phyloP scores from a whole-genome alignment of 2,329 filamentous ascomycete genomes.

The Fusarium longipes region DNA sequence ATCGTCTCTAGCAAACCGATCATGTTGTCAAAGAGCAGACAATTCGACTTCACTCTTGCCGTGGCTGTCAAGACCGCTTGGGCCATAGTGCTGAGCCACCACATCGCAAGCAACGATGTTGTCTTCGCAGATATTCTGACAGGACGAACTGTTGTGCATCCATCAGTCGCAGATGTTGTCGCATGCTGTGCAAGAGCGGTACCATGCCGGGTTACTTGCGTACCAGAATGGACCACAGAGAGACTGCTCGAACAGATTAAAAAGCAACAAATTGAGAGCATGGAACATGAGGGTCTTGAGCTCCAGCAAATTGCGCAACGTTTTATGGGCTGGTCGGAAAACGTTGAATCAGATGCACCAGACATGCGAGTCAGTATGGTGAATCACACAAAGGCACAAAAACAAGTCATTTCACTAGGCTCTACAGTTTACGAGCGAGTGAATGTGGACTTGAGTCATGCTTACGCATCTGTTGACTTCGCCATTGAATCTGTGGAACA shows the following conservation, averaged over 20 bases:
- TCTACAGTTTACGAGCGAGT: not conserved
- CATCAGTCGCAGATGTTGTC: slow-evolving; percentile 1
- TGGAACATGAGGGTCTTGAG: slow-evolving; percentile 1
- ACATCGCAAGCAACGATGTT: not conserved
- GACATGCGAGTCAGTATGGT: slow-evolving; percentile 5
- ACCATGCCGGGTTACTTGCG: not conserved
- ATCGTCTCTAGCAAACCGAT: not conserved
- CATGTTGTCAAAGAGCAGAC: not conserved
- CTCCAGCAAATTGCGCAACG: slow-evolving; percentile 2
- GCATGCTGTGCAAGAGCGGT: not conserved
- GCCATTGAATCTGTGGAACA: slow-evolving; percentile 4
- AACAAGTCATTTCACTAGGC: not conserved
- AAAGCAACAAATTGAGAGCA: not conserved
- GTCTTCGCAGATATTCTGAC: not conserved
- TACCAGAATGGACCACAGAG: not conserved
- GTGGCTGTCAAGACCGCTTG: not conserved
- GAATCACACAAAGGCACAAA: slow-evolving; percentile 1
- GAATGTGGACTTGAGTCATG: not conserved
- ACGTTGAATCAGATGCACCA: not conserved
- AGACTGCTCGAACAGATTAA: not conserved
- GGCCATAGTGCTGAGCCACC: not conserved
- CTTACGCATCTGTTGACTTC: slow-evolving; percentile 4
- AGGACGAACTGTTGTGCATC: not conserved
- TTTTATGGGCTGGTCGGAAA: slow-evolving; percentile 1
- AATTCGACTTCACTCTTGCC: not conserved